These are phyloP conservation scores for Rhizophlyctis rosea DNA, from an alignment of 192 early-diverging fungal genomes.

Conservation along the genomic window DNA sequence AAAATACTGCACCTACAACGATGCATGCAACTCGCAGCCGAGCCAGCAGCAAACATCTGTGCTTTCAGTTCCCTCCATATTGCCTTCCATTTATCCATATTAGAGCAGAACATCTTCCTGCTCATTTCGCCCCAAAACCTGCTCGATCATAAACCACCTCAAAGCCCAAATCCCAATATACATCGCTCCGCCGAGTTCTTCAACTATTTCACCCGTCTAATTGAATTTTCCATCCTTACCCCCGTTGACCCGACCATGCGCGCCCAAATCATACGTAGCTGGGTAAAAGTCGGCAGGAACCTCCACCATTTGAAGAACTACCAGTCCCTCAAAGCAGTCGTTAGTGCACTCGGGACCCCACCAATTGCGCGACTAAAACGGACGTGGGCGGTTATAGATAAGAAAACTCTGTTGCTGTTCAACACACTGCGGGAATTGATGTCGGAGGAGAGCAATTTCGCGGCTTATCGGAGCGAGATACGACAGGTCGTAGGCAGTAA, in stretches of 20 bases:
- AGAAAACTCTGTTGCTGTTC: constrained; percentile 56
- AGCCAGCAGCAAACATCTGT: background rate
- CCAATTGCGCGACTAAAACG: constrained; percentile 65
- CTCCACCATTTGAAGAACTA: constrained; percentile 61
- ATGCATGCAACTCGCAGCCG: background rate
- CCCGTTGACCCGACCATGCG: constrained; percentile 51
- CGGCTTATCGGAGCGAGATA: constrained; percentile 64
- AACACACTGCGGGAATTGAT: constrained; percentile 54
- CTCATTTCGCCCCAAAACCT: constrained; percentile 60
- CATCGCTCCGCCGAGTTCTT: constrained; percentile 72
- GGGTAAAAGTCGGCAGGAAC: constrained; percentile 67
- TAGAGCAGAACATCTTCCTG: constrained; percentile 67
- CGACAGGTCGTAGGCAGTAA: constrained; percentile 31
- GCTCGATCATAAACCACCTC: constrained; percentile 55
- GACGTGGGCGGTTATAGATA: constrained; percentile 70
- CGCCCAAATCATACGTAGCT: constrained; percentile 60
- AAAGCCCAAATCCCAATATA: constrained; percentile 56
- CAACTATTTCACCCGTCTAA: constrained; percentile 72
- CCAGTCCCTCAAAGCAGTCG: constrained; percentile 69
- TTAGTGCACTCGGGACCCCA: constrained; percentile 64
- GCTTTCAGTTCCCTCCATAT: constrained; percentile 25
- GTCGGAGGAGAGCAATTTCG: constrained; percentile 69
- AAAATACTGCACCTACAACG: no score
- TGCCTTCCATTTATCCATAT: constrained; percentile 66
- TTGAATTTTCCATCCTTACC: constrained; percentile 69